Evolutionary conservation across 202 grass and related monocot genomes (phyloP).

Genomic region (Tripidium arundinaceum): DNA sequence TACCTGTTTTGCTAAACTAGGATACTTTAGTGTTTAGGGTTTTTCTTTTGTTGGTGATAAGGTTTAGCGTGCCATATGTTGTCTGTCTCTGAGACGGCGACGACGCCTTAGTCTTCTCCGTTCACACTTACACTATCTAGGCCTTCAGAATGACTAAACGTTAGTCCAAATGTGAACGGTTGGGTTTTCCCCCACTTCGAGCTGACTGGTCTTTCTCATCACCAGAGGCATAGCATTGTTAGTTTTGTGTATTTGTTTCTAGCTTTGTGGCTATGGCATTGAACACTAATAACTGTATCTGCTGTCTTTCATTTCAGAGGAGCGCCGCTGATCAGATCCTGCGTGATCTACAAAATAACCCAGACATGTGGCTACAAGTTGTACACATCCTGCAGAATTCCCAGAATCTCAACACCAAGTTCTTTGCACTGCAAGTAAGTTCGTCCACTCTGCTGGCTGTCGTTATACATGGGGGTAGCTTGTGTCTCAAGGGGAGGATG

Average conservation of each 20-base stretch:
- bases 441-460: neutral
- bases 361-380: slow-evolving; percentile 94
- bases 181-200: neutral
- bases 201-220: neutral
- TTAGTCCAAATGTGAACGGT: neutral
- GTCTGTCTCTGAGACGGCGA: neutral
- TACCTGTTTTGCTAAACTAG: neutral
- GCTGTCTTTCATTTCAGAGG: slow-evolving; percentile 52
- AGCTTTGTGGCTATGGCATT: neutral
- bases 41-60: neutral
- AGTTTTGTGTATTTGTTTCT: neutral
- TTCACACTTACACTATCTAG: neutral
- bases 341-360: slow-evolving; percentile 92
- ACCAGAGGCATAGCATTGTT: neutral
- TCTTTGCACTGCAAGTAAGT: slow-evolving; percentile 97
- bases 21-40: neutral
- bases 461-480: neutral
- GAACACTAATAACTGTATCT: neutral
- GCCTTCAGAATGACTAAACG: neutral
- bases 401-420: slow-evolving; percentile 94
- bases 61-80: neutral
- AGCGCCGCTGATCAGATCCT: slow-evolving; percentile 84
- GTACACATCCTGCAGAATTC: slow-evolving; percentile 97
- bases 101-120: neutral
- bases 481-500: neutral